Conservation (phyloP, 2,329 filamentous ascomycete genomes). For the Trichoderma harzianum region DNA sequence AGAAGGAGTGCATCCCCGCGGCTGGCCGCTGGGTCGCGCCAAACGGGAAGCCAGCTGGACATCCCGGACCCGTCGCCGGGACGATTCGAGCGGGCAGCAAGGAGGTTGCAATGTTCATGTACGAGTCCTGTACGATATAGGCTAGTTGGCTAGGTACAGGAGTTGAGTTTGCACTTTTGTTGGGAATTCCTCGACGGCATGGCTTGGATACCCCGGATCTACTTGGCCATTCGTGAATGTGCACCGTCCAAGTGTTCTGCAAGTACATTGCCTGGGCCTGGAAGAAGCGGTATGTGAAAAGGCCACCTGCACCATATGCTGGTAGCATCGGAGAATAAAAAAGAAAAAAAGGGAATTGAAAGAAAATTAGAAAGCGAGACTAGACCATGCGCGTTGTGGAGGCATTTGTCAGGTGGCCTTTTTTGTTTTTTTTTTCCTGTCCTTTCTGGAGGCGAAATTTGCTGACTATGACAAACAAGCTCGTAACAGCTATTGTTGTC, state of each 20-base stretch:
- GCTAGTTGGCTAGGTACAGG: background rate
- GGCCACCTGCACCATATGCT: constrained; percentile 1
- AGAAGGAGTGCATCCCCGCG: constrained; percentile 2
- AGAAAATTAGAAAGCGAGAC: constrained; percentile 2
- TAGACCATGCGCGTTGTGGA: constrained; percentile 14
- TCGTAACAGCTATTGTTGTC: background rate
- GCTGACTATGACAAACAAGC: constrained; percentile 12
- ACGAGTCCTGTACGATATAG: background rate
- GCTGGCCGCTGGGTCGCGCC: constrained; percentile 2
- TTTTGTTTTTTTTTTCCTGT: background rate
- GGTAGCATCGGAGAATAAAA: background rate
- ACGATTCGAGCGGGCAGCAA: background rate
- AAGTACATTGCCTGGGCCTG: background rate
- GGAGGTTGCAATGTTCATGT: background rate
- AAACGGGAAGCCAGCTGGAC: background rate
- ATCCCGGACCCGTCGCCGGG: constrained; percentile 12
- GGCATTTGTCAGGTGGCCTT: constrained; percentile 17
- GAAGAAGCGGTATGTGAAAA: constrained; percentile 14
- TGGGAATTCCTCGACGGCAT: background rate
- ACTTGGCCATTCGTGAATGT: background rate
- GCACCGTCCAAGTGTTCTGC: background rate
- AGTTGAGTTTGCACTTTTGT: background rate
- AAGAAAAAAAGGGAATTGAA: background rate
- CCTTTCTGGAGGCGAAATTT: constrained; percentile 9
- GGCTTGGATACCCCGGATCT: constrained; percentile 3